A percentile compares a stretch with the other conserved stretches of the same genome.
Conservation (phyloP, 768 basidiomycete species). For the Scleroderma bovista region DNA sequence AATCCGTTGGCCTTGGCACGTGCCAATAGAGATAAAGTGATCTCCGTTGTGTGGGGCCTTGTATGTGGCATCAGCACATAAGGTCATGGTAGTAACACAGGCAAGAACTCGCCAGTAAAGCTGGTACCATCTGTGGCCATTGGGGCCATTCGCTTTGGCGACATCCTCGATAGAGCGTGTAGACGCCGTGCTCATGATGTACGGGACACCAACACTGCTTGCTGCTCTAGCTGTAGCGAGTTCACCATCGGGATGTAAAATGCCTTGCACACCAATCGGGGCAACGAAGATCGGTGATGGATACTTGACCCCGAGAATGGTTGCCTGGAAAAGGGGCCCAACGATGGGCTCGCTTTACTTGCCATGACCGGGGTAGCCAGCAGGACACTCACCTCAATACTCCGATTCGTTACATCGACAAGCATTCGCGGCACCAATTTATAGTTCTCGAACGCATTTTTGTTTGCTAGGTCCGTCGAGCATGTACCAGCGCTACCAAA, state of each 20-base stretch:
- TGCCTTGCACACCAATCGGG: slow-evolving; percentile 75
- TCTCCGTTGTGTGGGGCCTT: slow-evolving; percentile 58
- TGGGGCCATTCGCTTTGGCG: slow-evolving; percentile 59
- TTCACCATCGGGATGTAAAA: slow-evolving; percentile 68
- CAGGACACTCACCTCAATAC: slow-evolving; percentile 44
- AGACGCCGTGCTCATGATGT: slow-evolving; percentile 72
- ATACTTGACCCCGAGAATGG: slow-evolving; percentile 62
- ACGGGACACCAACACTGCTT: slow-evolving; percentile 55
- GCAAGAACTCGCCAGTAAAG: slow-evolving; percentile 58
- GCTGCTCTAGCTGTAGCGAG: slow-evolving; percentile 65
- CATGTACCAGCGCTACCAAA: slow-evolving; percentile 71
- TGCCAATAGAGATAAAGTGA: slow-evolving; percentile 58
- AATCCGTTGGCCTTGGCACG: slow-evolving; percentile 65
- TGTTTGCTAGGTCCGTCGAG: slow-evolving; percentile 64
- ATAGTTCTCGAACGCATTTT: slow-evolving; percentile 56
- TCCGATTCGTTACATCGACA: slow-evolving; percentile 50
- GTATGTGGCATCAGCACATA: background rate
- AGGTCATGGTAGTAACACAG: background rate
- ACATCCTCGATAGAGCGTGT: slow-evolving; percentile 71
- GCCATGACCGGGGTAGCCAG: too few relatives aligned
- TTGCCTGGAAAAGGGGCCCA: slow-evolving; percentile 40
- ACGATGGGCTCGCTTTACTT: too few relatives aligned
- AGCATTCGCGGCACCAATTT: slow-evolving; percentile 82
- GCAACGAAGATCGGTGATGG: slow-evolving; percentile 60
- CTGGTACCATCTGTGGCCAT: slow-evolving; percentile 73